Conservation (phyloP, 352 stramenopile species). For the Halophytophthora polymorphica region DNA sequence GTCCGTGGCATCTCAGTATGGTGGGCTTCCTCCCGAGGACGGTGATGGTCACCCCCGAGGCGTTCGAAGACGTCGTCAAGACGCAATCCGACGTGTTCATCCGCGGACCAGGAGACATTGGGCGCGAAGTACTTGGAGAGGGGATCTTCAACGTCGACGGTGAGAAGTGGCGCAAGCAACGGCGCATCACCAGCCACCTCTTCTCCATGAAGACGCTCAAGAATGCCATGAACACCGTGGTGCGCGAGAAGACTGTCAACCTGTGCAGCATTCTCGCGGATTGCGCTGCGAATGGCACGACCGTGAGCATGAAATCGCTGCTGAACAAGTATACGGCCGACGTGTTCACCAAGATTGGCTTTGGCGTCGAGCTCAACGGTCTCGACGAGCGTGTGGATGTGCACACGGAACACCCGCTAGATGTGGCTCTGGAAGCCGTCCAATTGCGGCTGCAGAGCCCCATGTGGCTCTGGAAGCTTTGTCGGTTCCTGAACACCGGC, state of each 20-base stretch:
- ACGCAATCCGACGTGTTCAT: conserved; percentile 47
- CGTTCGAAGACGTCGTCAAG: conserved; percentile 48
- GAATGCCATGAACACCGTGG: conserved; percentile 35
- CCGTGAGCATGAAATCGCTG: conserved; percentile 37
- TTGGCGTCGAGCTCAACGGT: conserved; percentile 48
- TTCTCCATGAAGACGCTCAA: conserved; percentile 61
- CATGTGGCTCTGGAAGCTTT: conserved; percentile 36
- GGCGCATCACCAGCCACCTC: conserved; percentile 83
- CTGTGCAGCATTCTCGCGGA: conserved; percentile 31
- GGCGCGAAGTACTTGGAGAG: conserved; percentile 45
- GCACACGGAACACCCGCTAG: conserved; percentile 9
- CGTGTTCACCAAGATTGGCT: conserved; percentile 56
- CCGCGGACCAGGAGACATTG: conserved; percentile 39
- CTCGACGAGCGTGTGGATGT: conserved; percentile 22
- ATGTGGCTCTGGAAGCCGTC: conserved; percentile 23
- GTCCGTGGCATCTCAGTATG: conserved; percentile 30
- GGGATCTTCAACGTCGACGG: conserved; percentile 69
- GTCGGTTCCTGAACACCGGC: conserved; percentile 27
- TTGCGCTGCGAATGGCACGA: conserved; percentile 13
- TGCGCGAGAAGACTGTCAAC: conserved; percentile 38
- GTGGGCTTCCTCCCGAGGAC: conserved; percentile 30
- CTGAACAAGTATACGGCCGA: conserved; percentile 52
- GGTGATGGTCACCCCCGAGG: conserved; percentile 26
- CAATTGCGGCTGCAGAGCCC: conserved; percentile 29
- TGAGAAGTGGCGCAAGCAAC: conserved; percentile 57